phyloP scores from a whole-genome alignment of 208 protist genomes.

The Naegleria fowleri region DNA sequence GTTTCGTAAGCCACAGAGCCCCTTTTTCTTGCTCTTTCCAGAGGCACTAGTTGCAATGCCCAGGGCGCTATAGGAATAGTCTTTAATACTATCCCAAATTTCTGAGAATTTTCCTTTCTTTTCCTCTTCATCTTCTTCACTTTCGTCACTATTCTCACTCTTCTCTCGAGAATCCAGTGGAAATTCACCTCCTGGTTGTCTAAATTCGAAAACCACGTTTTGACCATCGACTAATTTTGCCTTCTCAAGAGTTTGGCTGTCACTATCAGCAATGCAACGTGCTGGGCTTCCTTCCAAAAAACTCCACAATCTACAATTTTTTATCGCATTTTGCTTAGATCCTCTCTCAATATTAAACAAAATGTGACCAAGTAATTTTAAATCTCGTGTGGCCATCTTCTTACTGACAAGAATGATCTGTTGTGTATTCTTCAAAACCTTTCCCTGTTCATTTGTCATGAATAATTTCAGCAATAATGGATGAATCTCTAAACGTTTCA shows the following conservation, averaged over 20 bases:
- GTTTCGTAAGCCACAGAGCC: slow-evolving; percentile 55
- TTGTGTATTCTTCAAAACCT: not conserved
- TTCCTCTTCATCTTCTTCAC: not conserved
- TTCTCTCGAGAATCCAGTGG: not conserved
- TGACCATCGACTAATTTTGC: not conserved
- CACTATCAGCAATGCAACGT: not conserved
- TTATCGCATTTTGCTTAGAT: not conserved
- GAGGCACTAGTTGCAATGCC: not conserved
- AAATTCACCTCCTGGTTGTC: not conserved
- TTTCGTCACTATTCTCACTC: not conserved
- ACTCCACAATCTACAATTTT: not conserved
- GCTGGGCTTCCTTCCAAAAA: not conserved
- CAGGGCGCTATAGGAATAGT: not conserved
- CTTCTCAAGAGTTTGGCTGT: not conserved
- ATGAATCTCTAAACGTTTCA: not conserved
- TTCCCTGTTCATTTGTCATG: not conserved
- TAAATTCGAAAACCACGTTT: not conserved
- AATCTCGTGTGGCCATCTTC: not conserved
- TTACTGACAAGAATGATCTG: not conserved
- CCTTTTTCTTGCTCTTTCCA: slow-evolving; percentile 16
- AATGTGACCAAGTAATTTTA: not conserved
- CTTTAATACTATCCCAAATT: not conserved
- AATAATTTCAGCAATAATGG: not conserved
- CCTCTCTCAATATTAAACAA: not conserved
- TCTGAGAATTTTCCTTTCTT: not conserved